Conservation (phyloP, 2,329 filamentous ascomycete genomes). For the Aspergillus sp. region DNA sequence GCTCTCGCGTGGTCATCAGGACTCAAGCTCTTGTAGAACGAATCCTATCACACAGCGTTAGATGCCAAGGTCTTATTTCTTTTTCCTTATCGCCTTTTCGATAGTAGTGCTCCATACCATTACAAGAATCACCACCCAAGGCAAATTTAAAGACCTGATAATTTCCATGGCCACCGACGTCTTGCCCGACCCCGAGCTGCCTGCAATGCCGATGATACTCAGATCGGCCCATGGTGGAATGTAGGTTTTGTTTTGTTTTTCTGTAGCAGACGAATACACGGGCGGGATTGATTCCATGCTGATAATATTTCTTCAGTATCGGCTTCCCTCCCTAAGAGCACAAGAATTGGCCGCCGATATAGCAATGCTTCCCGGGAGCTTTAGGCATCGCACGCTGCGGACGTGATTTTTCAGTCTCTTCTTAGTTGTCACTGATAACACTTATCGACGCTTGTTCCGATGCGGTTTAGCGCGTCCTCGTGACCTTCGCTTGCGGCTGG, state of each 20-base stretch:
- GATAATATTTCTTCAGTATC: not conserved
- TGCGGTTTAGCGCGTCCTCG: conserved; percentile 21
- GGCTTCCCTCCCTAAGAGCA: not conserved
- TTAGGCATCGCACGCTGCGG: conserved; percentile 4
- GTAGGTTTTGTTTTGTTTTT: conserved; percentile 78
- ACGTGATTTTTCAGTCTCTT: not conserved
- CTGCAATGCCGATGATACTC: conserved; percentile 92
- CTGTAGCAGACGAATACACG: conserved; percentile 28
- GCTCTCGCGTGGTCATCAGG: conserved; percentile 71
- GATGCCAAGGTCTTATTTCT: conserved; percentile 3
- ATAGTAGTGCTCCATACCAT: conserved; percentile 56
- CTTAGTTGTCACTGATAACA: conserved; percentile 1
- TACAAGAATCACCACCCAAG: conserved; percentile 95
- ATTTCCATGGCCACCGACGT: conserved; percentile 90
- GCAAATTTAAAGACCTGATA: conserved; percentile 78
- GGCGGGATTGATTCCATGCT: conserved; percentile 33
- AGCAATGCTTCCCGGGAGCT: conserved; percentile 2
- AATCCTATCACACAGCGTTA: conserved; percentile 58
- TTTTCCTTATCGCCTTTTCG: conserved; percentile 7
- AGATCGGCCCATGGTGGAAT: conserved; percentile 93
- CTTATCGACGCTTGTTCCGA: conserved; percentile 10
- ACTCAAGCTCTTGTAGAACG: conserved; percentile 88
- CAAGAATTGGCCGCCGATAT: conserved; percentile 1
- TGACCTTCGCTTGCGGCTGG: conserved; percentile 26
- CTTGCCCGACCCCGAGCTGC: conserved; percentile 91